These are phyloP conservation scores for Penicillium occitanis DNA, from an alignment of 2,329 filamentous ascomycete genomes.

Conservation along the genomic window DNA sequence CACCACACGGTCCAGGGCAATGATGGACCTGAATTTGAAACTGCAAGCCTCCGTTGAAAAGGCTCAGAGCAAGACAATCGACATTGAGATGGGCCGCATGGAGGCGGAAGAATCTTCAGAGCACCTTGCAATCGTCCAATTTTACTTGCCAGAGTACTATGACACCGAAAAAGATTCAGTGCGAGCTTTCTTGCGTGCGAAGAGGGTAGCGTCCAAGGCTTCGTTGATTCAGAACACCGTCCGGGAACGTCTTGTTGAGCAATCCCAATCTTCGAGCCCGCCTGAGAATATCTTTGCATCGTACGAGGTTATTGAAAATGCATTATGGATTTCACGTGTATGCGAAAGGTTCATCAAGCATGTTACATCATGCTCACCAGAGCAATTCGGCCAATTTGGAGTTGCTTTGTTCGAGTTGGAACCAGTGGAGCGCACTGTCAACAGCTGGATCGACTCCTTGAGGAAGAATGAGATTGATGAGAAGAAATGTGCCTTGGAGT, in stretches of 20 bases:
- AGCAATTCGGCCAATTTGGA: slow-evolving; percentile 76
- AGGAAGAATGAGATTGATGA: slow-evolving; percentile 84
- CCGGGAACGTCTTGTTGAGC: slow-evolving; percentile 71
- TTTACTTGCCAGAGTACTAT: slow-evolving; percentile 85
- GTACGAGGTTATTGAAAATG: slow-evolving; percentile 79
- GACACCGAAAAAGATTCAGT: slow-evolving; percentile 79
- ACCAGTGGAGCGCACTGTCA: slow-evolving; percentile 84
- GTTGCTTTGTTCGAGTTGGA: slow-evolving; percentile 83
- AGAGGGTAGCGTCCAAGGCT: slow-evolving; percentile 84
- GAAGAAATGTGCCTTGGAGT: slow-evolving; percentile 74
- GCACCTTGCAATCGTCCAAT: slow-evolving; percentile 81
- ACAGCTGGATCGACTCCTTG: slow-evolving; percentile 81
- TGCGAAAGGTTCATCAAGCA: slow-evolving; percentile 80
- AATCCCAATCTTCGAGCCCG: slow-evolving; percentile 62
- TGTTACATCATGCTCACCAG: slow-evolving; percentile 73
- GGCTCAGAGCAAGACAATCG: slow-evolving; percentile 90
- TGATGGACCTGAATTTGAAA: slow-evolving; percentile 96
- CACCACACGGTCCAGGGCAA: slow-evolving; percentile 80
- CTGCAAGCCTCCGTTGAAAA: slow-evolving; percentile 87
- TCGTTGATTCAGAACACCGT: slow-evolving; percentile 74
- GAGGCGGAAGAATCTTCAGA: slow-evolving; percentile 86
- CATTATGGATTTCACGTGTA: slow-evolving; percentile 79
- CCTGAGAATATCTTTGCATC: slow-evolving; percentile 76
- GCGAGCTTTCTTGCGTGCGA: slow-evolving; percentile 84
- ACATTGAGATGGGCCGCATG: slow-evolving; percentile 80